Evolutionary conservation across 1,284 basidiomycete species (phyloP), one percentile per base, ranked within the genome.

Genomic region (Tilletia horrida): DNA sequence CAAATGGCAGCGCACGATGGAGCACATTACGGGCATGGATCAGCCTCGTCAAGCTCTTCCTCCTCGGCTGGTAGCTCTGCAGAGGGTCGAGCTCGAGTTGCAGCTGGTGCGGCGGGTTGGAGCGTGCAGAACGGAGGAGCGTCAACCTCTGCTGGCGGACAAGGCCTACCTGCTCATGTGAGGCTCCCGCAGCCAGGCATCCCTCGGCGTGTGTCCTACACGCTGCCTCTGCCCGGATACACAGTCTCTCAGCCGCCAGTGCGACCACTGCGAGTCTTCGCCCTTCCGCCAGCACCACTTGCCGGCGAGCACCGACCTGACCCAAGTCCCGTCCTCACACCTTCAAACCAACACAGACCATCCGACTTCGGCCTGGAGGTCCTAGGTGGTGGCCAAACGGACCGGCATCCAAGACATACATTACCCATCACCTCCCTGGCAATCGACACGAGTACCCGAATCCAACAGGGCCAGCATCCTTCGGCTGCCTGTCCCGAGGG

Each of bases 401-500:
- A 45, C 66, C 29, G 66, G 1, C 74, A 75, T 68, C 75, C 79
- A 0, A 70, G 71, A 50, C 79, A 81, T 48, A 71, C 72, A n/a
- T 73, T 79, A 0, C 74, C 79, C 18, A 72, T 81, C 40, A 78
- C 77, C 18, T 76, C 74, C 7, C 73, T 81, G 25, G 76, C 78
- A 14, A 67, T 78, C 55, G 78, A 79, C 61, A 65, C 73, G 7
- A 72, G 62, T 27, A 78, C 77, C 4, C 71, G 70, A 65, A 71
- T 79, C 14, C 42, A 65, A 7, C 67, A 71, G 8, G 45, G 64
- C 13, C 52, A 42, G 55, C 4, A 52, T 45, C 40, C 16, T 18
- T 7, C 62, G 52, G 14, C 47, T 62, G 14, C 23, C 21, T 63
- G 67, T 0, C 94, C 95, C 0, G 88, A 90, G 71, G 95, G 96